Base-by-base conservation (phyloP, 2,329 filamentous ascomycete species). In the Scedosporium apiospermum region DNA sequence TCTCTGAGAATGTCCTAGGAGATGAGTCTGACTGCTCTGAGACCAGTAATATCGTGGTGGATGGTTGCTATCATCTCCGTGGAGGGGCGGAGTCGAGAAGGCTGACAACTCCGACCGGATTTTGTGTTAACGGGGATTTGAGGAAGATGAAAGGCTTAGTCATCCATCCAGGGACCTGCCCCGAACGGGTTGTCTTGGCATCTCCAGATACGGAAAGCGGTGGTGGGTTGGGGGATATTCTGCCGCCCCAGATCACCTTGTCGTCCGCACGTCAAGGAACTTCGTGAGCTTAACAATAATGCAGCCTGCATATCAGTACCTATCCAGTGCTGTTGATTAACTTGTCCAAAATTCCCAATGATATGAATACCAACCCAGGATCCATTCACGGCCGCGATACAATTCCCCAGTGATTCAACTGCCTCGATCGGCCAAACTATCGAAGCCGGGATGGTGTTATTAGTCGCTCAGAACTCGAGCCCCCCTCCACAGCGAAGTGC, bases 401-500 rank as follows among this genome's bases (percentile, higher is more conserved):
- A n/a, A 21, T 18, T 49, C 4, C 9, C 9, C 44, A 18, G 44
- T 21, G n/a, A 49, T 49, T 49, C n/a, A 6, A n/a, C n/a, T 49
- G 44, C 44, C 44, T n/a, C 16, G 6, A 49, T 21, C 44, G 16
- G 18, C 44, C 1, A 49, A 49, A 6, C 23, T 5, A 23, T 41
- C 27, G 26, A 38, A 18, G 44, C n/a, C 60, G 60, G 57, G 57
- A 60, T 63, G 62, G 55, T 41, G 61, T 21, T 41, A 49, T 23
- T 38, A 41, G 58, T 60, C 26, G 44, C 16, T 44, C 34, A 18
- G n/a, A 30, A 49, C 53, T 60, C 34, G 10, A 38, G 6, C 34
- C 9, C 34, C 34, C 34, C 61, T 38, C 65, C 57, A 63, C 64
- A 65, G 63, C 44, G 57, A 16, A 51, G 42, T 55, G 38, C 57